phyloP scores from a whole-genome alignment of 2,329 filamentous ascomycete species.

The Plectosphaerella sp. region DNA sequence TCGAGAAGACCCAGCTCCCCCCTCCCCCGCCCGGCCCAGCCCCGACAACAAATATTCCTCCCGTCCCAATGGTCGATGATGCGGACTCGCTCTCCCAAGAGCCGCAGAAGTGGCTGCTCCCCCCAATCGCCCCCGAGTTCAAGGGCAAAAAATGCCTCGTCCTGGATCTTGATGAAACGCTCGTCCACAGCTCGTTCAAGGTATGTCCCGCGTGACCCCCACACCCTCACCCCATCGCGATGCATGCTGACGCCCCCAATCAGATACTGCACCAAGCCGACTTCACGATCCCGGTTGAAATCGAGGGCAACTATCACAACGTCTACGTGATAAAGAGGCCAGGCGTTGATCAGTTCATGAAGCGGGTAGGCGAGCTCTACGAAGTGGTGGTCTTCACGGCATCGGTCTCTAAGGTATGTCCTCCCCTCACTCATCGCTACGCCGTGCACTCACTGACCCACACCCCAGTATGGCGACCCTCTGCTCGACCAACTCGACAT shows the following conservation, averaged over 20 bases:
- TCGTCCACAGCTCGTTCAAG: constrained; percentile 99
- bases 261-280: constrained; percentile 97
- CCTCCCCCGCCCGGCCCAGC: constrained; percentile 42
- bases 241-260: constrained; percentile 6
- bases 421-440: background rate
- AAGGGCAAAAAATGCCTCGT: constrained; percentile 91
- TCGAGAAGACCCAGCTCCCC: constrained; percentile 29
- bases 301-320: constrained; percentile 98
- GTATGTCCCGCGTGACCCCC: constrained; percentile 38
- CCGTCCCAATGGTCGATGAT: constrained; percentile 32
- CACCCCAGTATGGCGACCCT: constrained; percentile 81
- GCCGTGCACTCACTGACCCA: constrained; percentile 7
- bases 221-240: constrained; percentile 1
- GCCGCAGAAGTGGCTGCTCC: constrained; percentile 65
- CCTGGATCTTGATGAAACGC: constrained; percentile 89
- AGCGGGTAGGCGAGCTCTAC: constrained; percentile 93
- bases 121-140: constrained; percentile 74
- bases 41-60: constrained; percentile 27
- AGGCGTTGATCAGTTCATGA: constrained; percentile 99
- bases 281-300: constrained; percentile 98
- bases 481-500: constrained; percentile 95
- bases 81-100: constrained; percentile 36
- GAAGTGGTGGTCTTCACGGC: constrained; percentile 99
- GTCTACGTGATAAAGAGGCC: constrained; percentile 99
- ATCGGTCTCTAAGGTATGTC: constrained; percentile 85